phyloP scores from a whole-genome alignment of 345 rosid genomes.

The Gossypium bickii region DNA sequence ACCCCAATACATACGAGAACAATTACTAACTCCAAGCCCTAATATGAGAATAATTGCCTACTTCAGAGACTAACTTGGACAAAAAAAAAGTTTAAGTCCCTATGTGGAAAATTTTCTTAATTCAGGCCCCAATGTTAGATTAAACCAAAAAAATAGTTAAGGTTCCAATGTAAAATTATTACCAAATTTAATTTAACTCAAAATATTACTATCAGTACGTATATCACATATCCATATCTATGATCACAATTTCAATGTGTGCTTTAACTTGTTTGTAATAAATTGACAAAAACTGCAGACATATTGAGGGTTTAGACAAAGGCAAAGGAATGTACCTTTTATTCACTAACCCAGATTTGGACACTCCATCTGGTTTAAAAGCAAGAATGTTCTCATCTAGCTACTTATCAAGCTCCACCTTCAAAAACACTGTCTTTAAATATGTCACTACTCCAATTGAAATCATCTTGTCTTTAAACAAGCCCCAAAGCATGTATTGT shows the following conservation, averaged over 20 bases:
- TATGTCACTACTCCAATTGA: slow-evolving; percentile 48
- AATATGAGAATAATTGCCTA: too few relatives aligned
- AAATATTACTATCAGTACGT: too few relatives aligned
- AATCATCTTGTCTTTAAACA: slow-evolving; percentile 45
- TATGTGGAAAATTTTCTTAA: too few relatives aligned
- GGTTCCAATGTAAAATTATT: too few relatives aligned
- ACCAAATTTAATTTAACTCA: too few relatives aligned
- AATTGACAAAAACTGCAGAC: slow-evolving; percentile 26
- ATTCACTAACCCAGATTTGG: slow-evolving; percentile 45
- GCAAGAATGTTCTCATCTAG: slow-evolving; percentile 49
- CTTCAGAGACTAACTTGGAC: too few relatives aligned
- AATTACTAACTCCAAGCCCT: rapidly evolving
- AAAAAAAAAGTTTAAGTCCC: too few relatives aligned
- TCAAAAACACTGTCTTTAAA: slow-evolving; percentile 39
- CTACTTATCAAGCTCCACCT: slow-evolving; percentile 44
- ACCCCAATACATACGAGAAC: too few relatives aligned
- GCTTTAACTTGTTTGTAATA: background rate
- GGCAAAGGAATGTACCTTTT: slow-evolving; percentile 55
- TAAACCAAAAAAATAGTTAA: too few relatives aligned
- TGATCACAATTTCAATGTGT: too few relatives aligned
- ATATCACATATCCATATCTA: too few relatives aligned
- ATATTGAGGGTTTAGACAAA: slow-evolving; percentile 48
- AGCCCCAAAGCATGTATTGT: slow-evolving; percentile 61
- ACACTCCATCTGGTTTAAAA: slow-evolving; percentile 49
- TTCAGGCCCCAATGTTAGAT: too few relatives aligned